Evolutionary conservation across 2,329 filamentous ascomycete species (phyloP).

Genomic region (Madurella mycetomatis): DNA sequence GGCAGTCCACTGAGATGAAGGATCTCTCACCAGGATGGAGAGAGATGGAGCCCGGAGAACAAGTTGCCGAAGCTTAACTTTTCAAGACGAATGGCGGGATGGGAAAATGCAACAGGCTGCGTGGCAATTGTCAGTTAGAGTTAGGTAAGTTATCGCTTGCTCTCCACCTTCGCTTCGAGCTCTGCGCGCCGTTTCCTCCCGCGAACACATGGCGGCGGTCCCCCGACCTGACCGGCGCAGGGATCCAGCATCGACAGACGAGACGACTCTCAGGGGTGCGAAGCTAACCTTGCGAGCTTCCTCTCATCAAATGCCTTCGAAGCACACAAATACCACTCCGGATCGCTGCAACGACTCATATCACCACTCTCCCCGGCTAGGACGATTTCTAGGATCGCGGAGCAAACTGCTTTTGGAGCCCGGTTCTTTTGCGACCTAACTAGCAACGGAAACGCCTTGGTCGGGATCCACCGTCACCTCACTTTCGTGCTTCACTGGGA

Average conservation of each 20-base stretch:
- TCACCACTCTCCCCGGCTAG: no score
- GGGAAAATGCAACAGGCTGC: not conserved
- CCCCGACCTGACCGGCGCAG: not conserved
- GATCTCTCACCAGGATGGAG: not conserved
- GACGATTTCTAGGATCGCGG: no score
- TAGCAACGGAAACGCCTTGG: no score
- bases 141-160: not conserved
- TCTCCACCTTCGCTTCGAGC: not conserved
- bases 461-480: no score
- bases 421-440: no score
- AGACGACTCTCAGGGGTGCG: not conserved
- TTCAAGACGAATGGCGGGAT: not conserved
- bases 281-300: not conserved
- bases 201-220: not conserved
- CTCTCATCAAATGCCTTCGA: no score
- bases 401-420: no score
- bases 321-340: no score
- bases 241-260: not conserved
- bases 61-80: not conserved
- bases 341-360: no score
- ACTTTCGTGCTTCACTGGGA: no score
- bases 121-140: conserved; percentile 4
- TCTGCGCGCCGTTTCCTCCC: not conserved
- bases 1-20: not conserved
- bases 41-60: not conserved